Percentiles rank a stretch among this genome's conserved stretches.
Conservation (phyloP, 768 basidiomycete genomes). For the Serendipita sp. region DNA sequence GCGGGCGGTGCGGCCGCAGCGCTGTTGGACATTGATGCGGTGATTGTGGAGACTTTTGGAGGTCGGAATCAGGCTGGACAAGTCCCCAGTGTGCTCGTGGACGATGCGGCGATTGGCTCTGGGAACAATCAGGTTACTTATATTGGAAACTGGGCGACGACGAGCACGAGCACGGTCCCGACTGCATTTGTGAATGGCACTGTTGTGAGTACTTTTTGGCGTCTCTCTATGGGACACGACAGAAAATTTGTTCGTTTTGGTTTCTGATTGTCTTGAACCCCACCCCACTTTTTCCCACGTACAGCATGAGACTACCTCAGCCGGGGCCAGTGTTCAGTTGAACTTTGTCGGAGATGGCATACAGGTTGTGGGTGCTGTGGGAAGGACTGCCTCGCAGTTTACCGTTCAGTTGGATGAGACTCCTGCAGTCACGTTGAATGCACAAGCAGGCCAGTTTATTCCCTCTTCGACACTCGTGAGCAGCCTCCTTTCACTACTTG, state of each 20-base stretch:
- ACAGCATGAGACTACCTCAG: not conserved
- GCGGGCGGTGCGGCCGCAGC: not conserved
- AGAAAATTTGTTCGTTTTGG: too few species aligned
- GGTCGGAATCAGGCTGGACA: not conserved
- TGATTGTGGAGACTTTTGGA: not conserved
- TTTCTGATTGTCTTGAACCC: too few species aligned
- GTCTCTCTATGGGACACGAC: too few species aligned
- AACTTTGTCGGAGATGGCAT: not conserved
- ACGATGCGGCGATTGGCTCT: not conserved
- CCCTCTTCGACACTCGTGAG: not conserved
- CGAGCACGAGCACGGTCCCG: not conserved
- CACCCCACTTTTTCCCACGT: too few species aligned
- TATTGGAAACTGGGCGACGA: not conserved
- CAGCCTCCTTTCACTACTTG: not conserved
- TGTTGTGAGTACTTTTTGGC: not conserved
- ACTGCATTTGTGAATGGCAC: not conserved
- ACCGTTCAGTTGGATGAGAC: not conserved
- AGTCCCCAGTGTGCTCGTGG: not conserved
- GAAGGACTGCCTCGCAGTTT: not conserved
- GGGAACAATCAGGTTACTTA: not conserved
- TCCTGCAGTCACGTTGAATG: not conserved
- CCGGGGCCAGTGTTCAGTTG: not conserved
- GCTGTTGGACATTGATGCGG: not conserved
- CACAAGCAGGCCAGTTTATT: not conserved
- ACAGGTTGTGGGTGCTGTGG: not conserved